Evolutionary conservation across 768 basidiomycete species (phyloP), one percentile per base, ranked within the genome.

Genomic region (Termitomyces sp.): DNA sequence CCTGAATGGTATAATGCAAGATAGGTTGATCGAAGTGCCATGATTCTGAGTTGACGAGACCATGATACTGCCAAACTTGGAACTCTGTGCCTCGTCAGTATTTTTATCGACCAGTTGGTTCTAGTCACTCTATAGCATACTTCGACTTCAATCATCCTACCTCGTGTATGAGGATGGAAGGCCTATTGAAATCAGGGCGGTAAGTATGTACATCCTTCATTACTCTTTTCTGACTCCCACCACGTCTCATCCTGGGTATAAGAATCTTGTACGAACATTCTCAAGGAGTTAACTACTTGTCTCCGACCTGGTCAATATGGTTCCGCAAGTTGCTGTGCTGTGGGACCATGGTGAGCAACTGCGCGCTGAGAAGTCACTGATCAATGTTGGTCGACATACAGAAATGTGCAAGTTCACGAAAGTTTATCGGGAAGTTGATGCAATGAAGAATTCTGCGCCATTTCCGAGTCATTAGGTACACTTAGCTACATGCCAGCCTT

Each of bases 331-430:
- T 24, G 64, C 49, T 36, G 63, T 70, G 11, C 70, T 68, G 53
- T 69, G 69, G 69, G 68, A 69, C 54, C 63, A 64, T 58, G 66
- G 73, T 72, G 49, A 65, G 65, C 15, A 33, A 16, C 16, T 18
- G n/a, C n/a, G n/a, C 37, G 27, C 45, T 48, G 33, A 1, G n/a
- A 54, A 22, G 57, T 50, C 33, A 55, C 15, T n/a, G 54, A 30
- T 37, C 33, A 49, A 20, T 34, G 22, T 6, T 6, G 18, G 18
- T 48, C 16, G 22, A 52, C 24, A 18, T 22, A 18, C 39, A 75
- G 73, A 73, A 54, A 72, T 71, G 51, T 75, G 71, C 57, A 68
- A 70, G 11, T 62, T 68, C 2, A 70, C 72, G 16, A 55, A 61
- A 41, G 65, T 64, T 60, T 49, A 55, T 24, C 69, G 68, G 33